Conservation (phyloP, 2,329 filamentous ascomycete species). For the Neoarthrinium moseri region DNA sequence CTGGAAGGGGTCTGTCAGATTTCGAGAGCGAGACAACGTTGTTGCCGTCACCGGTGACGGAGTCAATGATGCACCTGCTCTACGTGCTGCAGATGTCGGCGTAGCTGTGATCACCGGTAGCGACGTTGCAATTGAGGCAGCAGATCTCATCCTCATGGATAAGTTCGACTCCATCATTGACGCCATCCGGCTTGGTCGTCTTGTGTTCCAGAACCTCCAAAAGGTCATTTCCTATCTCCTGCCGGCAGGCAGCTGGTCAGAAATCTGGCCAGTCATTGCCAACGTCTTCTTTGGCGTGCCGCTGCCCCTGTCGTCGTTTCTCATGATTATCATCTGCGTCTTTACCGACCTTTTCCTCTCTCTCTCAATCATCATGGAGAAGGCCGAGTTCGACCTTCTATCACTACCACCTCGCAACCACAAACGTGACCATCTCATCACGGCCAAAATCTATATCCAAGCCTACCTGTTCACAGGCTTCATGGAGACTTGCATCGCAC, state of each 20-base stretch:
- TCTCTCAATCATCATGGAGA: conserved; percentile 52
- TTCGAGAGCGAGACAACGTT: conserved; percentile 61
- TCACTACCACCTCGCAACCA: conserved; percentile 49
- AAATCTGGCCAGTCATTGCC: conserved; percentile 56
- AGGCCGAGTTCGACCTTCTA: conserved; percentile 53
- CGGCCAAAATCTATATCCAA: conserved; percentile 39
- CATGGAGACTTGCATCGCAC: conserved; percentile 48
- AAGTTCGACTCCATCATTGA: conserved; percentile 67
- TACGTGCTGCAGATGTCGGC: conserved; percentile 65
- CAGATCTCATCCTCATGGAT: conserved; percentile 66
- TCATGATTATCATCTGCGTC: conserved; percentile 59
- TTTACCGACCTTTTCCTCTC: conserved; percentile 54
- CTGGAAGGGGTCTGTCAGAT: too few species aligned
- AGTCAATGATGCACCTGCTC: conserved; percentile 64
- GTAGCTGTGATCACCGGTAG: conserved; percentile 69
- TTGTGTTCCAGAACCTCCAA: conserved; percentile 48
- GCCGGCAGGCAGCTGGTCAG: conserved; percentile 52
- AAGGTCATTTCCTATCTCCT: conserved; percentile 44
- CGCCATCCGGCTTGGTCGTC: conserved; percentile 65
- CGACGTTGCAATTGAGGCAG: conserved; percentile 67
- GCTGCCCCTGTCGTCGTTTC: conserved; percentile 47
- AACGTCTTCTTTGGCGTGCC: conserved; percentile 57
- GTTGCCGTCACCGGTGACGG: conserved; percentile 66
- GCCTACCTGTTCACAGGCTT: conserved; percentile 51
- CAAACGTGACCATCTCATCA: conserved; percentile 45